Evolutionary conservation across 2,329 filamentous ascomycete species (phyloP).

Genomic region (Fusarium sororula): DNA sequence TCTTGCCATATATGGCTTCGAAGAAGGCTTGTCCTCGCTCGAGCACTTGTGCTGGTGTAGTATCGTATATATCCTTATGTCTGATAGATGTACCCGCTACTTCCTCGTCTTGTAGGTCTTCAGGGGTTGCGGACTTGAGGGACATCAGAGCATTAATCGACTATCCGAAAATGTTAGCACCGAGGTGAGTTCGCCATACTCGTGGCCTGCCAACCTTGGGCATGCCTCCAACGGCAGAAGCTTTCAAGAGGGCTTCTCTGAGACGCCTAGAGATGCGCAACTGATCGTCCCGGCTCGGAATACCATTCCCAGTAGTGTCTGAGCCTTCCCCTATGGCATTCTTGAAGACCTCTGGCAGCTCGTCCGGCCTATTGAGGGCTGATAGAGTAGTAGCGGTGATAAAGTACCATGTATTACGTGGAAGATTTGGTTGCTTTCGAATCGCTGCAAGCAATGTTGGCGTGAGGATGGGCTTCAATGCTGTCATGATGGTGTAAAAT

Average conservation of each 20-base stretch:
- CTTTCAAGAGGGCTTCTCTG: constrained; percentile 39
- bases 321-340: constrained; percentile 13
- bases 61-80: constrained; percentile 32
- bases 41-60: constrained; percentile 20
- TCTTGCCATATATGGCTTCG: constrained; percentile 38
- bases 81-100: constrained; percentile 7
- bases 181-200: not conserved
- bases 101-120: constrained; percentile 31
- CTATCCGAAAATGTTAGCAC: constrained; percentile 21
- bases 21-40: constrained; percentile 37
- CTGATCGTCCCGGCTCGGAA: constrained; percentile 18
- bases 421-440: constrained; percentile 35
- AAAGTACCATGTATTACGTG: constrained; percentile 41
- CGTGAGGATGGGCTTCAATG: constrained; percentile 32
- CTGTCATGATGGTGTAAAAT: constrained; percentile 4
- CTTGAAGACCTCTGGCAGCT: constrained; percentile 29
- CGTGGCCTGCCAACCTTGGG: constrained; percentile 27
- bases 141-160: constrained; percentile 39
- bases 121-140: constrained; percentile 37
- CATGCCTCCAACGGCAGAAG: constrained; percentile 41
- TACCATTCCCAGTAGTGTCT: not conserved
- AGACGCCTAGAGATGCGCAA: constrained; percentile 33
- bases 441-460: constrained; percentile 34
- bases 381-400: constrained; percentile 40
- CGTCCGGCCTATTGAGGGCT: constrained; percentile 38